These are phyloP conservation scores for Combretum micranthum DNA, from an alignment of 345 rosid genomes.

Conservation along the genomic window DNA sequence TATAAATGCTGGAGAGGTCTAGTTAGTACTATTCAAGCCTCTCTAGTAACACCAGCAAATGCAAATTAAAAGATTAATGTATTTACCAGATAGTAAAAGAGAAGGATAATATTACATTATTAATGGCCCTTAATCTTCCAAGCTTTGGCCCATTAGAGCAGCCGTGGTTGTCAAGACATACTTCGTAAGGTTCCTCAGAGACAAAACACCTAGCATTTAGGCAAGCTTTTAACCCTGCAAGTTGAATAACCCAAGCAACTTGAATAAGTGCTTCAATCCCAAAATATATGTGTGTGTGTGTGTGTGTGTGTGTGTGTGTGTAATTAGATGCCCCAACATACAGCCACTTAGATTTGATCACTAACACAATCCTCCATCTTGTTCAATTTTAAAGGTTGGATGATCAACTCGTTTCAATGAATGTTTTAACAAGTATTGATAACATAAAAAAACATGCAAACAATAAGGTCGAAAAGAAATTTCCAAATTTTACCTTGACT, in stretches of 20 bases:
- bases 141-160: slow-evolving; percentile 56
- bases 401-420: too few species aligned
- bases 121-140: slow-evolving; percentile 55
- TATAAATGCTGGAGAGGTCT: too few species aligned
- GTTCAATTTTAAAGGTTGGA: too few species aligned
- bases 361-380: too few species aligned
- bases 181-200: slow-evolving; percentile 66
- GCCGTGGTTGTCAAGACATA: slow-evolving; percentile 66
- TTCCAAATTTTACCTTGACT: too few species aligned
- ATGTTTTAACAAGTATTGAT: too few species aligned
- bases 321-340: too few species aligned
- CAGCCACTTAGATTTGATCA: too few species aligned
- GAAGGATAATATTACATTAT: slow-evolving; percentile 35
- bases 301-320: too few species aligned
- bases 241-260: background rate
- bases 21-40: background rate
- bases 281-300: too few species aligned
- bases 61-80: background rate
- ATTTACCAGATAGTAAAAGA: background rate
- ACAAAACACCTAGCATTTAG: slow-evolving; percentile 40
- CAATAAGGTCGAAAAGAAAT: too few species aligned
- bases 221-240: slow-evolving; percentile 79
- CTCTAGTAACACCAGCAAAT: background rate
- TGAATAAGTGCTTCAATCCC: background rate
- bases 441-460: too few species aligned